Conservation (phyloP, 768 basidiomycete genomes). For the Leccinum uliginosum region DNA sequence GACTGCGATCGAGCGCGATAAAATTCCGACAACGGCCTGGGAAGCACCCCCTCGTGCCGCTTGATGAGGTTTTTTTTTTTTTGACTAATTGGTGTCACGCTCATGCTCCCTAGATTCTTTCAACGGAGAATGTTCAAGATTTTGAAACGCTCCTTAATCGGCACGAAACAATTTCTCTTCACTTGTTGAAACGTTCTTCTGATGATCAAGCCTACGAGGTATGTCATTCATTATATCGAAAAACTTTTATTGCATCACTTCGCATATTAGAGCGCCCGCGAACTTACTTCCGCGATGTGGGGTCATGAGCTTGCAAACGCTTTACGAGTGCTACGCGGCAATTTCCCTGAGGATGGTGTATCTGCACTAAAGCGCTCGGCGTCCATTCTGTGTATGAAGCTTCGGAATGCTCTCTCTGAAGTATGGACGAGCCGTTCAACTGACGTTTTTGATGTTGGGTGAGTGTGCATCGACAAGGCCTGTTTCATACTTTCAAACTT, state of each 20-base stretch:
- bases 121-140: slow-evolving; percentile 42
- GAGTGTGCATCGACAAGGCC: slow-evolving; percentile 14
- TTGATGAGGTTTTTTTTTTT: slow-evolving; percentile 61
- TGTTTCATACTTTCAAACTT: slow-evolving; percentile 3
- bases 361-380: slow-evolving; percentile 11
- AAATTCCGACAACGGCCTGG: slow-evolving; percentile 32
- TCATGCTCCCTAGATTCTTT: slow-evolving; percentile 43
- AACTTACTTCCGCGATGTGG: slow-evolving; percentile 73
- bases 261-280: slow-evolving; percentile 62
- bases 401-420: slow-evolving; percentile 62
- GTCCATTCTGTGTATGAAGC: slow-evolving; percentile 44
- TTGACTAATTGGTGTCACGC: background rate
- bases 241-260: background rate
- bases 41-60: slow-evolving; percentile 42
- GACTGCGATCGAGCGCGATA: slow-evolving; percentile 58
- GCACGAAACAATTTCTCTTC: slow-evolving; percentile 61
- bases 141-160: slow-evolving; percentile 56
- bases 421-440: slow-evolving; percentile 67
- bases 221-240: slow-evolving; percentile 18
- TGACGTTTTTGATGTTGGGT: slow-evolving; percentile 86
- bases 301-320: slow-evolving; percentile 79
- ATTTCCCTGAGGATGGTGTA: slow-evolving; percentile 41
- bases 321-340: slow-evolving; percentile 52
- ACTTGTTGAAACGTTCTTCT: slow-evolving; percentile 66
- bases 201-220: slow-evolving; percentile 84